Base-by-base conservation (phyloP, 176 grass and related monocot species). In the Calamus simplicifolius region DNA sequence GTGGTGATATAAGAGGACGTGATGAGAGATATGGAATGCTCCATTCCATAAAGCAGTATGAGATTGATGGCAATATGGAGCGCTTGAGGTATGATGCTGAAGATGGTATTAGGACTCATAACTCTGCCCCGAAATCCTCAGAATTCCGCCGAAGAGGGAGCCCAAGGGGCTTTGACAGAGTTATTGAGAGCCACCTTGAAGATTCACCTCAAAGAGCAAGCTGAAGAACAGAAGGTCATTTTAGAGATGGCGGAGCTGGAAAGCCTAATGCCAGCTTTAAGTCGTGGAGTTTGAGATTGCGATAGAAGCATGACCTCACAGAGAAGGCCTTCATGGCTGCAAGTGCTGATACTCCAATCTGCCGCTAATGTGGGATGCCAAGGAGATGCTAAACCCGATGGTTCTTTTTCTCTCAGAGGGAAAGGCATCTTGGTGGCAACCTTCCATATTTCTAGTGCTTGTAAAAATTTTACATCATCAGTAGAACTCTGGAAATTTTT, bases 381-480 rank as follows among this genome's bases (percentile, higher is more conserved):
- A 28, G 66, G 29, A 58, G 63, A 57, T 63, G 75, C 66, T 75
- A 52, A 65, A 75, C 65, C 56, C 35, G 19, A 71, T 27, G 43
- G 66, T 58, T 48, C 43, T 67, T 82, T 59, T 66, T 61, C 21
- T 59, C 54, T 61, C 21, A 30, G 64, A 57, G 65, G 53, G 51
- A 52, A 49, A 66, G 65, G 58, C 64, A 69, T 61, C 77, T 86
- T 81, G 68, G 71, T 71, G 51, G 73, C 66, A 78, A 58, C 74
- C 77, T 87, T 75, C 43, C 30, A n/a, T 52, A 27, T 82, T 87
- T 78, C 60, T 29, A 60, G 28, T 2, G 7, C 53, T 63, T 87
- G 84, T 87, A 87, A 75, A 87, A 82, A 87, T 77, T 8, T 75
- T 82, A 82, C 78, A 73, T 78, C 52, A 19, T 57, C 74, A 69